These are phyloP conservation scores for Chlorella sp. DNA, from an alignment of 139 green algal genomes.

Conservation along the genomic window DNA sequence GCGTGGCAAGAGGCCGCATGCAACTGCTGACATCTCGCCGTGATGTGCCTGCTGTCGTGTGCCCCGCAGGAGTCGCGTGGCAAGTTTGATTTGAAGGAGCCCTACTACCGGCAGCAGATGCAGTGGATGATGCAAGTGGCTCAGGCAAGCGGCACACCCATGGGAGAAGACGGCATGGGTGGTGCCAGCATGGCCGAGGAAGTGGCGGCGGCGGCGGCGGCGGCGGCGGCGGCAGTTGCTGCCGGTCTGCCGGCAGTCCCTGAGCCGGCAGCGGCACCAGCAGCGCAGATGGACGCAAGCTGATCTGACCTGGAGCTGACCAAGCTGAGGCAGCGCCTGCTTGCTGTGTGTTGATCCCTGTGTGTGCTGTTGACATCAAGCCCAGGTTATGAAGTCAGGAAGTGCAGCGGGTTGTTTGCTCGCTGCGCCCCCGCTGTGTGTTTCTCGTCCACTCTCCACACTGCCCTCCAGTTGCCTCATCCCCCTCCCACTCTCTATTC, in stretches of 20 bases:
- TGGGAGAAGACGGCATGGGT: not conserved
- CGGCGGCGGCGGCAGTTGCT: not conserved
- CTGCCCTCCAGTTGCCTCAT: no score
- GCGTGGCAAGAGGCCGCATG: no score
- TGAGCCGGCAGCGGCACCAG: not conserved
- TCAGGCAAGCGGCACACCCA: not conserved
- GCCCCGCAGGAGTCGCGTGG: slow-evolving; percentile 38
- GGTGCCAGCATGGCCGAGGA: not conserved
- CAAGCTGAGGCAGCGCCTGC: no score
- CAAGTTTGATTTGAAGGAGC: slow-evolving; percentile 92
- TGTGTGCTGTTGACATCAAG: no score
- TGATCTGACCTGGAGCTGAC: not conserved
- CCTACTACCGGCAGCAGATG: slow-evolving; percentile 84
- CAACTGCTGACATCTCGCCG: not conserved
- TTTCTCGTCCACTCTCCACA: no score
- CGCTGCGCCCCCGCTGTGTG: no score
- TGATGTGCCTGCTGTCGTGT: not conserved
- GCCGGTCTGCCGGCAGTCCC: not conserved
- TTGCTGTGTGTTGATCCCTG: no score
- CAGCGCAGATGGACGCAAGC: not conserved
- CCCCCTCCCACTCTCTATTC: no score
- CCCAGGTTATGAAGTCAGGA: no score
- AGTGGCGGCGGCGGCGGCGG: not conserved
- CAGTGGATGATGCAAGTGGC: slow-evolving; percentile 37
- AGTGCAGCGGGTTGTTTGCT: no score